Conservation (phyloP, 2,329 filamentous ascomycete species). For the Teratosphaeria destructans region DNA sequence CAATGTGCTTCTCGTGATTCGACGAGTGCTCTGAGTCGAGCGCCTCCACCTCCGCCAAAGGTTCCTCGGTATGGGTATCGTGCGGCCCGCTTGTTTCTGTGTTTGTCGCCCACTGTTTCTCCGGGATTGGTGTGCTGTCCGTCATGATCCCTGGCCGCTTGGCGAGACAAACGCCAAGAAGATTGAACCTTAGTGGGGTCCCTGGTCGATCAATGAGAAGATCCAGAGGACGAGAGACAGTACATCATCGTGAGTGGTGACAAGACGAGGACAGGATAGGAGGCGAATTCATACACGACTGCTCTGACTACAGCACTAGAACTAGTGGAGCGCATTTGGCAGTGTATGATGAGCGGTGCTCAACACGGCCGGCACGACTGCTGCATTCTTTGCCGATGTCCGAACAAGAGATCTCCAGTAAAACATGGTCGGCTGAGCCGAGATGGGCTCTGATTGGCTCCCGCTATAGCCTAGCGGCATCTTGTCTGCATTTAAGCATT, state of each 20-base stretch:
- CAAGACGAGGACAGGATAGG: background rate
- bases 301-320: background rate
- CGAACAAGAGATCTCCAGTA: background rate
- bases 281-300: background rate
- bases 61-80: conserved; percentile 25
- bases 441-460: background rate
- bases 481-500: background rate
- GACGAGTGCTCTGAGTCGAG: conserved; percentile 27
- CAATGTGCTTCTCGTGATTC: conserved; percentile 24
- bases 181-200: background rate
- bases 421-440: background rate
- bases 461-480: background rate
- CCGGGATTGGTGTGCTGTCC: conserved; percentile 3
- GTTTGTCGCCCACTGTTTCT: conserved; percentile 5
- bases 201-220: background rate
- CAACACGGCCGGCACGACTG: background rate
- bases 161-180: background rate
- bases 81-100: conserved; percentile 6
- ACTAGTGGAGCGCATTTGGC: background rate
- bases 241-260: background rate
- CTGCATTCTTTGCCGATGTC: background rate
- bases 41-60: conserved; percentile 29
- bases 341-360: background rate
- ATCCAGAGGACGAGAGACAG: background rate
- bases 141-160: conserved; percentile 2